Conservation (phyloP, 2,329 filamentous ascomycete genomes). For the Arthrobotrys musiformis region DNA sequence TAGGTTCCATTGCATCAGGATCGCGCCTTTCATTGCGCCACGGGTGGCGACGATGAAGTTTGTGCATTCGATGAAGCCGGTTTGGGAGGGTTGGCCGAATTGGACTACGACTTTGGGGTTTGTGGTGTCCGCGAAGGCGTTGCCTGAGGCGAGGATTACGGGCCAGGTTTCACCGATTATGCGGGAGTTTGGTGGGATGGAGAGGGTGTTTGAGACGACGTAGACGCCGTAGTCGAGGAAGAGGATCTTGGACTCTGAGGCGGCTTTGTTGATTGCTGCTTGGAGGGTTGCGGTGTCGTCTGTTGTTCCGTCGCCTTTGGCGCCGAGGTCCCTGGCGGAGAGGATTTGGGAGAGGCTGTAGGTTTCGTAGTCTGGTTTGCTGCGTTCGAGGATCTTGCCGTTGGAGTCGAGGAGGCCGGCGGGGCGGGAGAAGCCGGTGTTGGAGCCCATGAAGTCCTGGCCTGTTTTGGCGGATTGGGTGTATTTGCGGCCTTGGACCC, state of each 20-base stretch:
- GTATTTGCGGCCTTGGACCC: conserved; percentile 41
- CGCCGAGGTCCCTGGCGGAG: conserved; percentile 67
- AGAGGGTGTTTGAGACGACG: conserved; percentile 65
- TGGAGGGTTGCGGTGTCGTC: conserved; percentile 91
- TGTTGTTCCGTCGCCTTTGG: conserved; percentile 84
- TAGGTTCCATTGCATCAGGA: conserved; percentile 77
- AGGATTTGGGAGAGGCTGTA: conserved; percentile 68
- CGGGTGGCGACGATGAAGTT: conserved; percentile 67
- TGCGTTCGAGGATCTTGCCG: conserved; percentile 80
- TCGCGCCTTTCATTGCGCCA: conserved; percentile 71
- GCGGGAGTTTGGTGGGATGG: conserved; percentile 66
- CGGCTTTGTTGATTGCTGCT: conserved; percentile 74
- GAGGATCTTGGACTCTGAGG: conserved; percentile 65
- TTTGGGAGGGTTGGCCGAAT: conserved; percentile 67
- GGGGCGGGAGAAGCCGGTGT: conserved; percentile 23
- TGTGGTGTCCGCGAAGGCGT: conserved; percentile 64
- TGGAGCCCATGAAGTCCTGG: conserved; percentile 12
- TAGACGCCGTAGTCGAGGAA: conserved; percentile 66
- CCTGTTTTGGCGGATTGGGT: not conserved
- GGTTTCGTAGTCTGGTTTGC: conserved; percentile 86
- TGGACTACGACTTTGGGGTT: conserved; percentile 67
- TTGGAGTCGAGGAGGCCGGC: conserved; percentile 63
- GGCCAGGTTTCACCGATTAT: conserved; percentile 70
- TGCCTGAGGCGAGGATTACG: conserved; percentile 66
- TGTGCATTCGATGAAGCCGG: conserved; percentile 66